Base-by-base conservation (phyloP, 1,284 basidiomycete genomes). In the Irpex sp. region DNA sequence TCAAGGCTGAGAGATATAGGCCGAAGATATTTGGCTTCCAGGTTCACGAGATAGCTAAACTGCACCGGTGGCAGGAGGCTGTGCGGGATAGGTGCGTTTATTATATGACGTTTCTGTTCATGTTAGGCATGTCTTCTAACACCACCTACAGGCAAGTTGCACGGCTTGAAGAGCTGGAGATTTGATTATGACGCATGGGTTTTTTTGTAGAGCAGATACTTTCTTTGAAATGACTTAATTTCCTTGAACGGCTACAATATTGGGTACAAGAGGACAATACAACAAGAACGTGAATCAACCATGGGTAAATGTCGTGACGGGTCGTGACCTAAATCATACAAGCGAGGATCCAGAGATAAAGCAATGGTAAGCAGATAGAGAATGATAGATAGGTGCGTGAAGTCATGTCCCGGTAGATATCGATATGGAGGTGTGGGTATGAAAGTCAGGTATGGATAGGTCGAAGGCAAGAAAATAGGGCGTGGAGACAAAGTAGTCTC, bases 11-110 rank as follows among this genome's bases (percentile, higher is more conserved):
- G 72, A 78, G 93, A 68, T 96, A 96, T 75, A 82, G 92, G 62
- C 94, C 96, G 40, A 87, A 88, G 72, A 96, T 97, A 64, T 98
- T 97, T 76, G 96, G 96, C 0, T 98, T 98, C 83, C 92, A 94
- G 76, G 82, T 97, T 40, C 87, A 97, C 73, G 96, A 97, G 80
- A 88, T 88, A 69, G 94, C 96, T n/a, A 94, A 91, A 76, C 77
- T 96, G 69, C 90, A 93, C 73, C 81, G 95, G 72, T 98, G 96
- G 96, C 93, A 97, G 75, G 92, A 94, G 76, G 94, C 92, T 6
- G 84, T 90, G 37, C 79, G 95, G 64, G 94, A 97, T 76, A 84
- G 85, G 93, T 91, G 69, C 71, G 87, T 73, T 8, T 9, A 7
- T 8, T 55, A 38, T 4, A 31, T 7, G n/a, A 13, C 38, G 26